A percentile compares a stretch with the other conserved stretches of the same genome.
Evolutionary conservation across 768 basidiomycete genomes (phyloP).

Genomic region (Leucocoprinus leucothites): DNA sequence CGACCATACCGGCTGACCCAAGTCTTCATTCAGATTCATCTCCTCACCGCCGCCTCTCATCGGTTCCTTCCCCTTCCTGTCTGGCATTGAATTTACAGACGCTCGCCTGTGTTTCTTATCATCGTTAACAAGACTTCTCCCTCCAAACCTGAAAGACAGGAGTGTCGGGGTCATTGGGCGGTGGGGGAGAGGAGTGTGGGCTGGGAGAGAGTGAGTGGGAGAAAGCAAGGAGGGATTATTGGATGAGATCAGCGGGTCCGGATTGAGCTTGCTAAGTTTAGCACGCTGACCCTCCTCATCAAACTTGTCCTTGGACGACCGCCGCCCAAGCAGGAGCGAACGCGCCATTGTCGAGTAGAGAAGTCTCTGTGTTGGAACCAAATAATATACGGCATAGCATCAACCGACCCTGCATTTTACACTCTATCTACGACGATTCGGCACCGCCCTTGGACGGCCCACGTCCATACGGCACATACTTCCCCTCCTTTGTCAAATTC

Average conservation of each 20-base stretch:
- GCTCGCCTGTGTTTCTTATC: constrained; percentile 14
- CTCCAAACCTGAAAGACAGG: constrained; percentile 10
- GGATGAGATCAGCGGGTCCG: constrained; percentile 13
- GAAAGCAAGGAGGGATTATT: constrained; percentile 3
- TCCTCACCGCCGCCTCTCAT: not conserved
- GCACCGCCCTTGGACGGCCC: not conserved
- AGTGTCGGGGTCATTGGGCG: constrained; percentile 8
- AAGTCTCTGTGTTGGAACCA: too few species aligned
- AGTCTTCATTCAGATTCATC: not conserved
- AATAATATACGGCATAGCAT: not conserved
- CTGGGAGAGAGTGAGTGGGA: too few species aligned
- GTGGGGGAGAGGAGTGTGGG: constrained; percentile 1
- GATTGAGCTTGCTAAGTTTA: constrained; percentile 6
- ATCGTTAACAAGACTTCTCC: constrained; percentile 18
- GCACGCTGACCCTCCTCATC: too few species aligned
- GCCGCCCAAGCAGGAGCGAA: too few species aligned
- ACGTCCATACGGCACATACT: constrained; percentile 11
- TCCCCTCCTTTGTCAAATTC: constrained; percentile 9
- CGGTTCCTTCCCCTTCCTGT: constrained; percentile 31
- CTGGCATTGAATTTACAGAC: constrained; percentile 20
- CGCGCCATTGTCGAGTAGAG: too few species aligned
- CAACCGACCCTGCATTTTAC: not conserved
- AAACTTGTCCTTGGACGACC: too few species aligned
- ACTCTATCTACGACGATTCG: not conserved
- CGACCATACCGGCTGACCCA: not conserved